These are phyloP conservation scores for Zasmidium angulare DNA, from an alignment of 2,329 filamentous ascomycete species.

Conservation along the genomic window DNA sequence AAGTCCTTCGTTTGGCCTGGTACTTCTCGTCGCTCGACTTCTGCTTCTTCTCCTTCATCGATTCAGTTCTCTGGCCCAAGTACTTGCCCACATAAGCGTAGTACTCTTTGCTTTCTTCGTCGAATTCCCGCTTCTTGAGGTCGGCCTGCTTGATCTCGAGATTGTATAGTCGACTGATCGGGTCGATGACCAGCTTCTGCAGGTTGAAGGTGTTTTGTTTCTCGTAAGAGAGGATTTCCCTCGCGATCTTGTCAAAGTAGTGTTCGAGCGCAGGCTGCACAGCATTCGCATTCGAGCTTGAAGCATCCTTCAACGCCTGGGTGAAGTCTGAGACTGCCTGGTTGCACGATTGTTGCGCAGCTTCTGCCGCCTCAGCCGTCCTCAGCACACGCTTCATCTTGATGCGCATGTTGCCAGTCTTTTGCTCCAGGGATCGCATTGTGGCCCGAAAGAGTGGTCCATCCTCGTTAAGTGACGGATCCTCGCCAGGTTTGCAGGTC, in stretches of 20 bases:
- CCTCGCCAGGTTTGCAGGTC: conserved; percentile 80
- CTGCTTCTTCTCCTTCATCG: conserved; percentile 94
- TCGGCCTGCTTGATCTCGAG: conserved; percentile 98
- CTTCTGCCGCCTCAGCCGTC: conserved; percentile 83
- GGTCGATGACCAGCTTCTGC: conserved; percentile 92
- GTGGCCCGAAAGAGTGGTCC: conserved; percentile 94
- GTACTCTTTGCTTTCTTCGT: conserved; percentile 98
- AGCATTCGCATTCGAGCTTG: conserved; percentile 87
- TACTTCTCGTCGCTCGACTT: conserved; percentile 95
- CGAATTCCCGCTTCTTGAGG: conserved; percentile 94
- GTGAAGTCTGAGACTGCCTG: conserved; percentile 81
- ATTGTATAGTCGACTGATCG: conserved; percentile 85
- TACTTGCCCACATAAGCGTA: conserved; percentile 94
- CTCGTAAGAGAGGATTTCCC: conserved; percentile 85
- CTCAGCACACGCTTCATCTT: conserved; percentile 97
- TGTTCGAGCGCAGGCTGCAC: conserved; percentile 97
- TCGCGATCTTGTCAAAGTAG: conserved; percentile 95
- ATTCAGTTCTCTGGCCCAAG: conserved; percentile 93
- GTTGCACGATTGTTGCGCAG: conserved; percentile 79
- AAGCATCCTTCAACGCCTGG: conserved; percentile 81
- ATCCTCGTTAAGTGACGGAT: conserved; percentile 82
- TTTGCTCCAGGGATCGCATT: conserved; percentile 93
- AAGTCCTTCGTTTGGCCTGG: conserved; percentile 87
- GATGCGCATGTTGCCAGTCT: conserved; percentile 87
- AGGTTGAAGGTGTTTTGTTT: conserved; percentile 79